A percentile compares a stretch with the other conserved stretches of the same genome.
These are phyloP conservation scores for Lasiodiplodia gonubiensis DNA, from an alignment of 2,329 filamentous ascomycete genomes.

Conservation along the genomic window DNA sequence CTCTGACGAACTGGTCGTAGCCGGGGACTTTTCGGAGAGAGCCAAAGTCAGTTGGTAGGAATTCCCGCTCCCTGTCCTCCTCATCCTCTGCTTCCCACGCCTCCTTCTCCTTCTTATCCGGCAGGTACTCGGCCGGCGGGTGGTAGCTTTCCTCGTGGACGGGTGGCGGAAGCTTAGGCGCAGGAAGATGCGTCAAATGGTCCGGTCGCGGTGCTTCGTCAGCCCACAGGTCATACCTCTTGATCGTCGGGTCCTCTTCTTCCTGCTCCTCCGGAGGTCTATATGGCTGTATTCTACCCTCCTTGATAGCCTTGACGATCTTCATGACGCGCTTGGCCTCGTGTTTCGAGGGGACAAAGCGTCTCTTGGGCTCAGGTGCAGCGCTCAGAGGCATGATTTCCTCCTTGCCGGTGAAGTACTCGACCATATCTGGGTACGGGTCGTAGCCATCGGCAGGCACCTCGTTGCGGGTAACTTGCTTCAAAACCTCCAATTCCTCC, in stretches of 20 bases:
- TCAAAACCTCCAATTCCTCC: constrained; percentile 87
- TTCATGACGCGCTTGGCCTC: constrained; percentile 97
- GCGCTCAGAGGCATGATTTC: constrained; percentile 95
- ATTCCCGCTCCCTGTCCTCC: constrained; percentile 90
- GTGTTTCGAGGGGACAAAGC: constrained; percentile 95
- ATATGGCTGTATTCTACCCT: constrained; percentile 92
- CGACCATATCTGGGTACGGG: constrained; percentile 89
- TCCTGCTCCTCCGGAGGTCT: constrained; percentile 76
- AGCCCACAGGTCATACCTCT: constrained; percentile 91
- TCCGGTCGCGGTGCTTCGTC: constrained; percentile 83
- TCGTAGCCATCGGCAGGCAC: constrained; percentile 87
- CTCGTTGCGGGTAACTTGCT: constrained; percentile 87
- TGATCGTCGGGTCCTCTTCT: constrained; percentile 72
- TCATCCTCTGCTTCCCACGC: constrained; percentile 85
- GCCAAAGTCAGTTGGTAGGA: constrained; percentile 80
- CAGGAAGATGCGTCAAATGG: constrained; percentile 92
- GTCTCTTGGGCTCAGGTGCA: constrained; percentile 92
- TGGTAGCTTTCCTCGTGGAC: constrained; percentile 97
- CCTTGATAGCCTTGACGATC: constrained; percentile 91
- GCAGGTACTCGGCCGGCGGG: constrained; percentile 91
- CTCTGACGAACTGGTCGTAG: constrained; percentile 88
- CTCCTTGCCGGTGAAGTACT: constrained; percentile 89
- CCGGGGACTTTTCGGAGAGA: constrained; percentile 90
- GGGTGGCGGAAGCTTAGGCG: constrained; percentile 89
- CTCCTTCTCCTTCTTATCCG: constrained; percentile 80